These are phyloP conservation scores for Taiozyma sp. DNA, from an alignment of 1,139 yeast species.

Conservation along the genomic window DNA sequence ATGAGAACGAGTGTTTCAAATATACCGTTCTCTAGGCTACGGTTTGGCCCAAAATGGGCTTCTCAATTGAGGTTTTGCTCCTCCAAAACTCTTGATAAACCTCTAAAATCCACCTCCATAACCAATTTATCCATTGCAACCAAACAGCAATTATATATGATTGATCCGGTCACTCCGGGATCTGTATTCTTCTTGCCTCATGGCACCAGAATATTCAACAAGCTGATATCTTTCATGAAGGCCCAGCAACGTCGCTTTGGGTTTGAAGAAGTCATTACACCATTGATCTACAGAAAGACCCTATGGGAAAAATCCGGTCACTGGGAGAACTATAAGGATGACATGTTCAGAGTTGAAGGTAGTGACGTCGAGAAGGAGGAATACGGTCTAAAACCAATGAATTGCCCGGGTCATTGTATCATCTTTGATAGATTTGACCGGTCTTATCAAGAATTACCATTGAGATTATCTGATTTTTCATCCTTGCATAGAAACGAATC, in stretches of 20 bases:
- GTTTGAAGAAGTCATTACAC: conserved; percentile 90
- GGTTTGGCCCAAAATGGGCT: not conserved
- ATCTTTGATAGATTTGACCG: conserved; percentile 78
- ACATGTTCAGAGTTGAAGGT: conserved; percentile 79
- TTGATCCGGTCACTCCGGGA: conserved; percentile 81
- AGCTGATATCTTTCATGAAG: conserved; percentile 75
- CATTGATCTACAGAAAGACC: conserved; percentile 77
- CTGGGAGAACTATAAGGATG: conserved; percentile 92
- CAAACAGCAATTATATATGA: conserved; percentile 67
- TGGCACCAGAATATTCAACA: conserved; percentile 83
- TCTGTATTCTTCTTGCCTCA: conserved; percentile 86
- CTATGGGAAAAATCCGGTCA: conserved; percentile 94
- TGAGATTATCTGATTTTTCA: conserved; percentile 87
- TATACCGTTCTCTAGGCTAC: not conserved
- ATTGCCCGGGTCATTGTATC: conserved; percentile 97
- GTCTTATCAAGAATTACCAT: conserved; percentile 85
- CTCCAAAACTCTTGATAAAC: not conserved
- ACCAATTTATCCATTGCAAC: conserved; percentile 46
- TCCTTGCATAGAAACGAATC: conserved; percentile 94
- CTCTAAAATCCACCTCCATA: conserved; percentile 11
- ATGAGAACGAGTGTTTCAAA: not conserved
- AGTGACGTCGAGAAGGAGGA: conserved; percentile 42
- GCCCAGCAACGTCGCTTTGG: conserved; percentile 71
- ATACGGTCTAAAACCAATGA: conserved; percentile 94
- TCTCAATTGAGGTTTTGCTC: not conserved